These are phyloP conservation scores for Dendrocalamus sinicus DNA, from an alignment of 176 grass and related monocot genomes.

Conservation along the genomic window DNA sequence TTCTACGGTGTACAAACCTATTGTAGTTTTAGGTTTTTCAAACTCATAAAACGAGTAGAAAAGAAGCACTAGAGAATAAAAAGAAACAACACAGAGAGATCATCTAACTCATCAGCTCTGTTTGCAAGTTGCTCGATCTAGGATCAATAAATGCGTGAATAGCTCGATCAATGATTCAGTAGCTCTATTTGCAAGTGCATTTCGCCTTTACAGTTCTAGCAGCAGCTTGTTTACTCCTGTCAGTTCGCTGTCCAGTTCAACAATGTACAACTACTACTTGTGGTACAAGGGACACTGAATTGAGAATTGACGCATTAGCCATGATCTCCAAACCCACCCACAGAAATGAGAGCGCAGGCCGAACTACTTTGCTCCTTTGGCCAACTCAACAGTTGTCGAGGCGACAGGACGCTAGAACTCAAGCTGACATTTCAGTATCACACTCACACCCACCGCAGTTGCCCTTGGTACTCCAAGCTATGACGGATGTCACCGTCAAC, in stretches of 20 bases:
- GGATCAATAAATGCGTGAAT: neutral
- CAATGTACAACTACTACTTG: slow-evolving; percentile 47
- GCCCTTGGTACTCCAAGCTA: slow-evolving; percentile 65
- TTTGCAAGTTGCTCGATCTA: neutral
- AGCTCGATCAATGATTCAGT: neutral
- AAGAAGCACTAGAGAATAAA: too few species aligned
- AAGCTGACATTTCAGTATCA: neutral
- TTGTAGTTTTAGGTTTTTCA: neutral
- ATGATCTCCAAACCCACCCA: slow-evolving; percentile 12
- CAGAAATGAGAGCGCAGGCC: neutral
- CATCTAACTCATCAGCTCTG: neutral
- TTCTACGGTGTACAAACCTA: neutral
- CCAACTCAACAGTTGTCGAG: neutral
- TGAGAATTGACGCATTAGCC: slow-evolving; percentile 16
- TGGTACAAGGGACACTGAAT: slow-evolving; percentile 51
- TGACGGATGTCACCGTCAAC: slow-evolving; percentile 71
- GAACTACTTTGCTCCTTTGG: neutral
- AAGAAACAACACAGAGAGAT: neutral
- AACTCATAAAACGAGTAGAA: neutral
- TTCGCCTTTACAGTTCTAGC: slow-evolving; percentile 21
- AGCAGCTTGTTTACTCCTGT: neutral
- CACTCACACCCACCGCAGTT: slow-evolving; percentile 70
- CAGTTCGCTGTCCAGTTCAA: slow-evolving; percentile 4
- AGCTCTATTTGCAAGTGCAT: slow-evolving; percentile 19
- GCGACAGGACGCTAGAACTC: neutral